Conservation (phyloP, 257 asterid genomes). For the Dorcoceras hygrometricum region DNA sequence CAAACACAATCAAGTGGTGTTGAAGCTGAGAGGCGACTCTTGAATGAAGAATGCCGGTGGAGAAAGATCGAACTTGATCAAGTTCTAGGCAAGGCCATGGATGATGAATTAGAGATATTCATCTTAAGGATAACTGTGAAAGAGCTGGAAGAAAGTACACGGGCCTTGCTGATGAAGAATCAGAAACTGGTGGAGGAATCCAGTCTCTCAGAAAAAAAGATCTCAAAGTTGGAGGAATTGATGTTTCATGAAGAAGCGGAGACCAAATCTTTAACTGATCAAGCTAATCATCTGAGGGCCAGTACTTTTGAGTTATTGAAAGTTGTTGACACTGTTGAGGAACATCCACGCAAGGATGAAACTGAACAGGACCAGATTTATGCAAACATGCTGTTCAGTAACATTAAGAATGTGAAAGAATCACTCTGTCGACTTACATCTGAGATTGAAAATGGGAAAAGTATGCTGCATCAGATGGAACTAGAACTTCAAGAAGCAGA, state of each 20-base stretch:
- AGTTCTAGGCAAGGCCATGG: constrained; percentile 48
- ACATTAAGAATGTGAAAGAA: constrained; percentile 41
- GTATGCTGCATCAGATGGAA: constrained; percentile 38
- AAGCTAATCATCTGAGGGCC: constrained; percentile 45
- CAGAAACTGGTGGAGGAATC: constrained; percentile 49
- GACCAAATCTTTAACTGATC: constrained; percentile 53
- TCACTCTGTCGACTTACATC: not conserved
- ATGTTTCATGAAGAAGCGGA: constrained; percentile 43
- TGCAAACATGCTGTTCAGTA: constrained; percentile 36
- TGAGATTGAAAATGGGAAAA: constrained; percentile 43
- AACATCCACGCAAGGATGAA: constrained; percentile 30
- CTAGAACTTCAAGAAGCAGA: constrained; percentile 44
- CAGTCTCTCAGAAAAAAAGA: constrained; percentile 42
- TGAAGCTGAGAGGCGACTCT: constrained; percentile 46
- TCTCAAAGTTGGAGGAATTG: constrained; percentile 46
- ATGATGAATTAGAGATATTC: constrained; percentile 59
- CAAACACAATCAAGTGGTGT: constrained; percentile 37
- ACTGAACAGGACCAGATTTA: constrained; percentile 42
- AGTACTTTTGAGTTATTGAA: constrained; percentile 52
- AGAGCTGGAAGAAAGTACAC: constrained; percentile 54
- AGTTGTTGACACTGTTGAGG: constrained; percentile 47
- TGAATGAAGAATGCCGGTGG: constrained; percentile 47
- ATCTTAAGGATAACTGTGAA: constrained; percentile 46
- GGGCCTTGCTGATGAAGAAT: constrained; percentile 39
- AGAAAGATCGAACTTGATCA: constrained; percentile 57